Evolutionary conservation across 768 basidiomycete genomes (phyloP), one percentile per base, ranked within the genome.

Genomic region (Steccherinum ochraceum): DNA sequence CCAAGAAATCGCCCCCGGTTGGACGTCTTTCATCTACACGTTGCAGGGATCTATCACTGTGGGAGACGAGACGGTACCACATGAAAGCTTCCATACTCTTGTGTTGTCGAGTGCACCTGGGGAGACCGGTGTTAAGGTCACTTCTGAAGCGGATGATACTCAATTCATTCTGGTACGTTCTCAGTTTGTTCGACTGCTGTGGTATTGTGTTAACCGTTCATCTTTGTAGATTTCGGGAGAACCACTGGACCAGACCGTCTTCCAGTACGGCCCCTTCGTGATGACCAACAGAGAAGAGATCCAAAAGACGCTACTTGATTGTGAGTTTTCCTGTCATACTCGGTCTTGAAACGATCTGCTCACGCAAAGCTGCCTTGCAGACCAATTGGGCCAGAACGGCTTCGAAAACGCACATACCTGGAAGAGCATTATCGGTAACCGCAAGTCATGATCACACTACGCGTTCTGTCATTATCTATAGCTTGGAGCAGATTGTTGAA

Each of bases 341-440:
- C n/a, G n/a, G n/a, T n/a, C n/a, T n/a, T n/a, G n/a, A n/a, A n/a
- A n/a, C n/a, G n/a, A n/a, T n/a, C 30, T 24, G 12, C 18, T 13
- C 42, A 23, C n/a, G 12, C 21, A 12, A 46, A 40, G 35, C 43
- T 50, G 26, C 52, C 48, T 45, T 46, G 16, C 55, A 90, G 86
- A 90, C 64, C 87, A 82, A 68, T 66, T 70, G 40, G 87, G 83
- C 27, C 68, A 60, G 57, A 96, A 97, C 61, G 95, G 95, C 3
- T 97, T 97, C 65, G 95, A 97, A 69, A 84, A 82, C 56, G 93
- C 84, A 5, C 84, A 82, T 55, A 83, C 73, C 13, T 98, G 94
- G 95, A 79, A 84, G 69, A 91, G 88, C 60, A 74, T 84, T 63
- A 92, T 93, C 58, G 92, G 79, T 5, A 58, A 61, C 46, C 52